Evolutionary conservation across 345 rosid genomes (phyloP).

Genomic region (Citrus sinensis): DVS_A1.0 CM039163.1:11817001-11817500

Average conservation of each 20-base stretch:
- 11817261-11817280: constrained; percentile 43
- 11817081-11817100: constrained; percentile 34
- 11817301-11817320: constrained; percentile 59
- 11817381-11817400: neutral
- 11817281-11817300: constrained; percentile 66
- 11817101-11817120: constrained; percentile 54
- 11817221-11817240: neutral
- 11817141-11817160: constrained; percentile 47
- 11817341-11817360: constrained; percentile 33
- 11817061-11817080: constrained; percentile 19
- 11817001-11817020: neutral
- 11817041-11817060: constrained; percentile 32
- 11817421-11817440: neutral
- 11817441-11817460: too few species aligned
- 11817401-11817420: neutral
- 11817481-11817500: neutral
- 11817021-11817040: constrained; percentile 36
- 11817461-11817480: neutral
- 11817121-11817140: constrained; percentile 70
- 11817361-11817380: neutral
- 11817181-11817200: neutral
- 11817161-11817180: neutral
- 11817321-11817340: constrained; percentile 55
- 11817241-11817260: neutral
- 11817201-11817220: neutral